phyloP scores from a whole-genome alignment of 257 asterid species.

The Ligustrum vulgare region DNA sequence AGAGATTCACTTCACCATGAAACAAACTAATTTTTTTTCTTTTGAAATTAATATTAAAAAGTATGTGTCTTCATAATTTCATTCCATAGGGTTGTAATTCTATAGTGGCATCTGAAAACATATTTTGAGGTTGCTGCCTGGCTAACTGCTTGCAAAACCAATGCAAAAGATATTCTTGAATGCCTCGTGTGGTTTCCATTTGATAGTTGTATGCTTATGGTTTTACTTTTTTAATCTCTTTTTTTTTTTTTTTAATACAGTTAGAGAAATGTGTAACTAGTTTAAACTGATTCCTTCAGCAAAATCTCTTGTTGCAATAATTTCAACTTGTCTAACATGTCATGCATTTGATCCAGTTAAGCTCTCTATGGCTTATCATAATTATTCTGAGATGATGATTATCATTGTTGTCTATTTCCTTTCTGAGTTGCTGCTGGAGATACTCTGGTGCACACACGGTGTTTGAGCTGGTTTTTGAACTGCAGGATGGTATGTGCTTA shows the following conservation, averaged over 20 bases:
- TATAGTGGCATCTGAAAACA: background rate
- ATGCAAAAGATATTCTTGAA: background rate
- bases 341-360: constrained; percentile 3
- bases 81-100: background rate
- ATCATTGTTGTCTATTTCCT: constrained; percentile 28
- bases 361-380: background rate
- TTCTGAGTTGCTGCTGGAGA: constrained; percentile 46
- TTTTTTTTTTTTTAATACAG: background rate
- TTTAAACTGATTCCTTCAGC: constrained; percentile 20
- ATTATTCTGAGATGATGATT: constrained; percentile 27
- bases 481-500: constrained; percentile 87
- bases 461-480: constrained; percentile 40
- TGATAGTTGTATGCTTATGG: background rate
- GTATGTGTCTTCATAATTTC: background rate
- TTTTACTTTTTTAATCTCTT: background rate
- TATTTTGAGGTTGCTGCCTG: background rate
- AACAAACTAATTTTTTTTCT: background rate
- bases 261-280: background rate
- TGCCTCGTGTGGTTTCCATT: constrained; percentile 11
- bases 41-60: constrained; percentile 4
- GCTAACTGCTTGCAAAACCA: background rate
- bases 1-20: constrained; percentile 1
- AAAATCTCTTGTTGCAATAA: constrained; percentile 11
- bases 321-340: background rate
- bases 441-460: constrained; percentile 32